Base-by-base conservation (phyloP, 2,329 filamentous ascomycete species). In the Monilinia fructicola region DNA sequence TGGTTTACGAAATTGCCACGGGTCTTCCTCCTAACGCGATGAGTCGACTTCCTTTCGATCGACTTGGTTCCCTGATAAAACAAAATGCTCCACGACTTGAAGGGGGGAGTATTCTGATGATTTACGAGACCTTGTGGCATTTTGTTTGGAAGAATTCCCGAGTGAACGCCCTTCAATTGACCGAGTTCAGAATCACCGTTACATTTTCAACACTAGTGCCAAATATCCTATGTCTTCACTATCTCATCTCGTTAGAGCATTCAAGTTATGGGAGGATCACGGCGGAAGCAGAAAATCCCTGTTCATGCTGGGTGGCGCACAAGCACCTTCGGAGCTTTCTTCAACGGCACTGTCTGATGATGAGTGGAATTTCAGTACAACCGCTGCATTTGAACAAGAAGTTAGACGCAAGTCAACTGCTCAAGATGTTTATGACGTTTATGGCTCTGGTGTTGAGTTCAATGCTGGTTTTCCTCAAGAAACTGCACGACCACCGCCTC, bases 1-100 rank as follows among this genome's bases (percentile, higher is more conserved):
- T 93, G 76, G 82, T 92, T 1, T 92, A 87, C 73, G 91, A 95
- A 77, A 91, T 94, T 77, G 90, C 91, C 0, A 92, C 89, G 4
- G 91, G 91, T 1, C 80, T 88, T 23, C 90, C 91, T 2, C 91
- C 91, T 0, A 90, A 90, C 71, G 87, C 85, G 53, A 80, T 81
- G 54, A 81, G 85, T 56, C 85, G 81, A 68, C 81, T 81, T 71
- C 76, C 70, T 69, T 77, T 73, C 46, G 80, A 82, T 55, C 77
- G 83, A 46, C 79, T 82, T 11, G 84, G 84, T 38, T 83, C 79
- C 61, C 83, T 86, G 70, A 78, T 90, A 50, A 85, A 86, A 72
- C 81, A 84, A 42, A 83, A 87, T 65, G 83, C 85, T 7, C 91
- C 91, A 12, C 83, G 88, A 1, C 83, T 95, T 0, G 87, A 92